Percentiles rank a stretch among this genome's conserved stretches.
These are phyloP conservation scores for Globisporangium yorkense DNA, from an alignment of 352 stramenopile species.

Conservation along the genomic window DNA sequence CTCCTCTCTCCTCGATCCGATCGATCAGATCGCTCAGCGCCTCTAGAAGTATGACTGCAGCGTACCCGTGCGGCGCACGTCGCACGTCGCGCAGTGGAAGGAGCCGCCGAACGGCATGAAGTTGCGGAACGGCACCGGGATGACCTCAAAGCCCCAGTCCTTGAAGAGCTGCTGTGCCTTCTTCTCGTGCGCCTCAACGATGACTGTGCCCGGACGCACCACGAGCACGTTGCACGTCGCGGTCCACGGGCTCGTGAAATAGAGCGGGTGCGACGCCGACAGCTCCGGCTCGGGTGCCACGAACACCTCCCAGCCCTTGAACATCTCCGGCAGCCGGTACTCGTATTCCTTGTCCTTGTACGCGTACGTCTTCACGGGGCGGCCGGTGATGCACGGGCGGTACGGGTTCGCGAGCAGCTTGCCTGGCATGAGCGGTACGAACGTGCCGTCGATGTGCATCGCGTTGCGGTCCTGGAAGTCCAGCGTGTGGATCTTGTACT, in stretches of 20 bases:
- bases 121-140: constrained; percentile 86
- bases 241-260: constrained; percentile 89
- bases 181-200: constrained; percentile 85
- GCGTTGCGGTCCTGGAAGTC: constrained; percentile 90
- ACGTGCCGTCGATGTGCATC: constrained; percentile 90
- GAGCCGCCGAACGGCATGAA: constrained; percentile 89
- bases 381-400: constrained; percentile 82
- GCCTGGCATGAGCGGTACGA: constrained; percentile 80
- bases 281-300: constrained; percentile 81
- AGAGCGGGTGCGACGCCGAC: constrained; percentile 71
- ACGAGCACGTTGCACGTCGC: constrained; percentile 89
- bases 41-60: constrained; percentile 85
- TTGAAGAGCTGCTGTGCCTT: constrained; percentile 77
- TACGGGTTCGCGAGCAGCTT: constrained; percentile 86
- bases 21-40: neutral
- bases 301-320: constrained; percentile 89
- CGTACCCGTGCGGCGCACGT: constrained; percentile 74
- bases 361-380: constrained; percentile 80
- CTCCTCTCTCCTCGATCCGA: neutral
- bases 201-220: constrained; percentile 68
- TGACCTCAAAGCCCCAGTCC: constrained; percentile 86
- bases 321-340: constrained; percentile 87
- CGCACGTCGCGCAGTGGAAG: constrained; percentile 87
- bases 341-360: constrained; percentile 88
- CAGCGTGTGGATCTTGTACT: constrained; percentile 84